Percentiles rank a stretch among this genome's conserved stretches.
These are phyloP conservation scores for Biscogniauxia mediterranea DNA, from an alignment of 2,329 filamentous ascomycete genomes.

Conservation along the genomic window DNA sequence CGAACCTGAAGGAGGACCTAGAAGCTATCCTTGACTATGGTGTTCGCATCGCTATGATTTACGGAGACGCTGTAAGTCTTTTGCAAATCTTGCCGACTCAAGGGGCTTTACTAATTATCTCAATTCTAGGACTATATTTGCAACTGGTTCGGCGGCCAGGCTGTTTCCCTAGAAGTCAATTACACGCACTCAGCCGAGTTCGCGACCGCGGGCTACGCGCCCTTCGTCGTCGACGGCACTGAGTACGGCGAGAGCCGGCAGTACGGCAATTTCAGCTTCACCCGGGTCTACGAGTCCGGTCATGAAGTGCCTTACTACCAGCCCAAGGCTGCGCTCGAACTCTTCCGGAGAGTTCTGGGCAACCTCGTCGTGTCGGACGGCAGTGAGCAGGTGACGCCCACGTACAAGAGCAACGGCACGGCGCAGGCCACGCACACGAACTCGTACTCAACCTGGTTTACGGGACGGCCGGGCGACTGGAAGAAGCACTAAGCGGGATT, in stretches of 20 bases:
- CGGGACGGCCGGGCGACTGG: slow-evolving; percentile 25
- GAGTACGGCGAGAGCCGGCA: slow-evolving; percentile 73
- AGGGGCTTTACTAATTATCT: neutral
- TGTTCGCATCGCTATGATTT: slow-evolving; percentile 69
- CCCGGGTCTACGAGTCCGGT: slow-evolving; percentile 64
- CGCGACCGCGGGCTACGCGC: slow-evolving; percentile 65
- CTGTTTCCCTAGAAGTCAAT: slow-evolving; percentile 63
- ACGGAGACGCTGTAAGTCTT: slow-evolving; percentile 50
- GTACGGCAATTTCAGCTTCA: slow-evolving; percentile 71
- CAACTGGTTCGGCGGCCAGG: slow-evolving; percentile 74
- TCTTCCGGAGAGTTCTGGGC: slow-evolving; percentile 61
- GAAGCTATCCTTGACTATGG: slow-evolving; percentile 60
- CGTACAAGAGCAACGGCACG: slow-evolving; percentile 57
- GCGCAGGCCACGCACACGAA: slow-evolving; percentile 57
- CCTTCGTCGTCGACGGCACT: slow-evolving; percentile 65
- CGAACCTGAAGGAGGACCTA: slow-evolving; percentile 57
- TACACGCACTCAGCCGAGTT: slow-evolving; percentile 56
- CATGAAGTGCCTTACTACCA: slow-evolving; percentile 63
- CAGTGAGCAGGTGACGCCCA: slow-evolving; percentile 44
- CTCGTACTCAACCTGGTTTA: slow-evolving; percentile 57
- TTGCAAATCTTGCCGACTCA: neutral
- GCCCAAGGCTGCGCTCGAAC: slow-evolving; percentile 56
- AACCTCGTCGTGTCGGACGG: slow-evolving; percentile 56
- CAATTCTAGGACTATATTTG: slow-evolving; percentile 55
- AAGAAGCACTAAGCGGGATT: slow-evolving; percentile 1